Percentiles rank a stretch among this genome's conserved stretches.
These are phyloP conservation scores for Neospermospora avenae DNA, from an alignment of 2,329 filamentous ascomycete species.

Conservation along the genomic window DNA sequence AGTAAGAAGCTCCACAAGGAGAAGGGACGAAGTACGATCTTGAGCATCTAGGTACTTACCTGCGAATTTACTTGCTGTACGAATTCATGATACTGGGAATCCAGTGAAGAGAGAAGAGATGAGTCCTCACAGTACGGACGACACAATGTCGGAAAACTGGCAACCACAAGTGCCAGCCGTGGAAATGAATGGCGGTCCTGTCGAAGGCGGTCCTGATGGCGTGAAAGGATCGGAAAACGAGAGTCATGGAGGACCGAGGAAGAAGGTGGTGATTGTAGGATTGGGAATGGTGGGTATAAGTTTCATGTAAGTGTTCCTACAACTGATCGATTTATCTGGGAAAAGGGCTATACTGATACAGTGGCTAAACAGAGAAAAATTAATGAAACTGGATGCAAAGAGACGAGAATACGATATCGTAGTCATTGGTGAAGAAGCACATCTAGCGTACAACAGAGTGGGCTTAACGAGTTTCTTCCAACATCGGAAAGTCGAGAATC, in stretches of 20 bases:
- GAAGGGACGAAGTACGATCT: background rate
- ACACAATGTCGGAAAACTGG: slow-evolving; percentile 30
- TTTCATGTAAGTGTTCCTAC: slow-evolving; percentile 65
- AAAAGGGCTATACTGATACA: background rate
- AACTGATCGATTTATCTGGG: background rate
- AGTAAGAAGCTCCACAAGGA: background rate
- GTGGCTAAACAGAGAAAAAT: slow-evolving; percentile 73
- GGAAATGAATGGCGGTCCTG: slow-evolving; percentile 26
- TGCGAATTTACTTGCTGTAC: background rate
- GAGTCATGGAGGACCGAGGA: slow-evolving; percentile 40
- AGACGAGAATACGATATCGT: slow-evolving; percentile 74
- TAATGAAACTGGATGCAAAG: slow-evolving; percentile 79
- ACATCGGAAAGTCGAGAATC: slow-evolving; percentile 76
- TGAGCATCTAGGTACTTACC: background rate
- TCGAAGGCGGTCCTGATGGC: slow-evolving; percentile 26
- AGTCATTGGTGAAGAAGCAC: slow-evolving; percentile 83
- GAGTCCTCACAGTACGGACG: background rate
- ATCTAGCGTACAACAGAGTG: slow-evolving; percentile 88
- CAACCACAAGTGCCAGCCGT: slow-evolving; percentile 27
- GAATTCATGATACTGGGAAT: background rate
- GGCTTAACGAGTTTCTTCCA: slow-evolving; percentile 87
- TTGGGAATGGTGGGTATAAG: slow-evolving; percentile 89
- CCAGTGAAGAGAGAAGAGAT: background rate
- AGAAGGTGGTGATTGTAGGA: slow-evolving; percentile 77
- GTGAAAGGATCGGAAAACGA: slow-evolving; percentile 25